Percentiles rank a stretch among this genome's conserved stretches.
Conservation (phyloP, 2,329 filamentous ascomycete species). For the Stachybotrys chartarum region DNA sequence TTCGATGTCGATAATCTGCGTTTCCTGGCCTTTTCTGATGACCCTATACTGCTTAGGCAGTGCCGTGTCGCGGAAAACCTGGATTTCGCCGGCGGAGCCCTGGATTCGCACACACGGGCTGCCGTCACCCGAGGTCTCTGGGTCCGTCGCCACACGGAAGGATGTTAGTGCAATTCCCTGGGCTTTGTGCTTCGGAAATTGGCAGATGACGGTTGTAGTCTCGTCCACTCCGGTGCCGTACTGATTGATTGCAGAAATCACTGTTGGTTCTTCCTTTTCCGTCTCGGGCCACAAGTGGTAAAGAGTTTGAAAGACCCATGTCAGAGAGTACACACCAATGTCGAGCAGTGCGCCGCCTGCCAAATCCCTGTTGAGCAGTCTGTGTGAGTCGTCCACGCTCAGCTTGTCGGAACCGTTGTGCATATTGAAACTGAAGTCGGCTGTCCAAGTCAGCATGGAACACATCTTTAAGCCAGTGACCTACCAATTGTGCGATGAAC, state of each 20-base stretch:
- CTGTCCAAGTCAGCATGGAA: constrained; percentile 15
- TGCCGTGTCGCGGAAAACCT: constrained; percentile 64
- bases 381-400: constrained; percentile 51
- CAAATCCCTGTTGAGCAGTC: constrained; percentile 73
- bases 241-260: constrained; percentile 62
- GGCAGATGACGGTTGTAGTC: constrained; percentile 64
- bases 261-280: constrained; percentile 57
- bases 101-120: constrained; percentile 68
- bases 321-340: constrained; percentile 77
- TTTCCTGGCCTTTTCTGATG: constrained; percentile 41
- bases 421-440: constrained; percentile 52
- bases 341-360: constrained; percentile 77
- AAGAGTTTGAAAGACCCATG: constrained; percentile 81
- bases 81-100: constrained; percentile 71
- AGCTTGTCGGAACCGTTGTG: constrained; percentile 48
- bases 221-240: constrained; percentile 72
- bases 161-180: constrained; percentile 65
- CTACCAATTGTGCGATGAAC: constrained; percentile 45
- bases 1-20: constrained; percentile 39
- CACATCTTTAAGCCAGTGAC: background rate
- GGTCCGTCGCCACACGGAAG: constrained; percentile 53
- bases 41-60: constrained; percentile 57
- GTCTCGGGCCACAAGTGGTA: constrained; percentile 68
- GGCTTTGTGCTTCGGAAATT: constrained; percentile 59
- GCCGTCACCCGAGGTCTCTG: constrained; percentile 48